These are phyloP conservation scores for Vigna trinervia DNA, from an alignment of 306 rosid species.

Conservation along the genomic window DNA sequence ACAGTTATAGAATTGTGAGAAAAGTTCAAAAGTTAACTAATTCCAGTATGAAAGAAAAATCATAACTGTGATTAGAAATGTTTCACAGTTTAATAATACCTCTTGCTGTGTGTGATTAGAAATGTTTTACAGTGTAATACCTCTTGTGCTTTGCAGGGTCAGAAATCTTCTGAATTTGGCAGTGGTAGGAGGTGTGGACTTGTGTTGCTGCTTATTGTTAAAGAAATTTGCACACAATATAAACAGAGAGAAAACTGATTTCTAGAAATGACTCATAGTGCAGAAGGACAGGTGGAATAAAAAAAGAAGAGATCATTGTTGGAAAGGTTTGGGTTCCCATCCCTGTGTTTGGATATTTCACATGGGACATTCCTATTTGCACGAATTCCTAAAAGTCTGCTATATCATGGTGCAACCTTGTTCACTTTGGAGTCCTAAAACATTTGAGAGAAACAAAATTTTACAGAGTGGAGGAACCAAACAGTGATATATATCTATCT, in stretches of 20 bases:
- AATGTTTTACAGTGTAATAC: conserved; percentile 35
- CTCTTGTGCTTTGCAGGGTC: conserved; percentile 42
- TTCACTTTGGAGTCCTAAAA: not conserved
- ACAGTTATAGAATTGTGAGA: not conserved
- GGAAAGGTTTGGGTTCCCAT: conserved; percentile 65
- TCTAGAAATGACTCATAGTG: conserved; percentile 40
- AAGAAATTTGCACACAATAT: conserved; percentile 22
- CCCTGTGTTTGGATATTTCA: conserved; percentile 50
- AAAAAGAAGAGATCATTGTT: conserved; percentile 50
- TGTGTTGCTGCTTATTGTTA: not conserved
- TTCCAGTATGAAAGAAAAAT: not conserved
- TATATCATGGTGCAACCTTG: not conserved
- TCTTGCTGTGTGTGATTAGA: not conserved
- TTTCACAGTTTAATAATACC: too few relatives aligned
- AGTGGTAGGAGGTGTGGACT: not conserved
- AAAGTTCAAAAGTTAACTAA: conserved; percentile 8
- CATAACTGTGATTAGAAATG: too few relatives aligned
- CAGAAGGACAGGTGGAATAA: conserved; percentile 35
- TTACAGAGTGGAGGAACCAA: conserved; percentile 36
- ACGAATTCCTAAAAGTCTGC: conserved; percentile 30
- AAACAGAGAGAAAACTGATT: conserved; percentile 30
- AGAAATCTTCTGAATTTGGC: conserved; percentile 24
- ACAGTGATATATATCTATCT: conserved; percentile 16
- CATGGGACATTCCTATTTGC: conserved; percentile 52
- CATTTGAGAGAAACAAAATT: conserved; percentile 29